These are phyloP conservation scores for Dendrobium huoshanense DNA, from an alignment of 106 monocot species.

Conservation along the genomic window DNA sequence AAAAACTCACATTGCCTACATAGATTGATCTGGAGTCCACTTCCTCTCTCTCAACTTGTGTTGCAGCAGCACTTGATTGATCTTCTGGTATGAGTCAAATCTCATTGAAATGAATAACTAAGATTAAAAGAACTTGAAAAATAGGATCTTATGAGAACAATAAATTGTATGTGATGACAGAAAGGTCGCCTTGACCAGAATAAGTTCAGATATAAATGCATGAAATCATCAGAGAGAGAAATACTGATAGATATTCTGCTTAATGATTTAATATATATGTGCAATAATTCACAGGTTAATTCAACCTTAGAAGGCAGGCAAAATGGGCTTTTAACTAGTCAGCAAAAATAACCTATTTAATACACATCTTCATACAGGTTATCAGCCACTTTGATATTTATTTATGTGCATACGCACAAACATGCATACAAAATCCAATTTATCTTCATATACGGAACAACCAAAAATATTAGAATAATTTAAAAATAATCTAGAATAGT, in stretches of 20 bases:
- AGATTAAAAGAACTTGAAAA: neutral
- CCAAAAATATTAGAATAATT: no score
- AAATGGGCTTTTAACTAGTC: neutral
- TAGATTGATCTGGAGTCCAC: conserved; percentile 86
- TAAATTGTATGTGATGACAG: neutral
- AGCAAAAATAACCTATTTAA: neutral
- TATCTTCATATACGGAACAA: no score
- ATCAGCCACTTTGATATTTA: neutral
- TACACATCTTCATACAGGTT: neutral
- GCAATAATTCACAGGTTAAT: neutral
- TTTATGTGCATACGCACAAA: no score
- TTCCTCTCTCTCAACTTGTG: conserved; percentile 88
- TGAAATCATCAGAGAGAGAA: neutral
- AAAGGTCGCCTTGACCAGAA: neutral
- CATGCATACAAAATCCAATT: no score
- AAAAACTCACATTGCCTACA: conserved; percentile 89
- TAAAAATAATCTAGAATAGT: no score
- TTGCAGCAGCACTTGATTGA: conserved; percentile 42
- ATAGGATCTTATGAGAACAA: neutral
- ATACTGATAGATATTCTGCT: neutral
- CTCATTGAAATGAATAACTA: neutral
- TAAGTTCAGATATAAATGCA: neutral
- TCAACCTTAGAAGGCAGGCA: neutral
- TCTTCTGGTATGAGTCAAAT: conserved; percentile 27
- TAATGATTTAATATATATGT: neutral